These are phyloP conservation scores for Calonectria multiphialidica DNA, from an alignment of 2,329 filamentous ascomycete species.

Conservation along the genomic window DNA sequence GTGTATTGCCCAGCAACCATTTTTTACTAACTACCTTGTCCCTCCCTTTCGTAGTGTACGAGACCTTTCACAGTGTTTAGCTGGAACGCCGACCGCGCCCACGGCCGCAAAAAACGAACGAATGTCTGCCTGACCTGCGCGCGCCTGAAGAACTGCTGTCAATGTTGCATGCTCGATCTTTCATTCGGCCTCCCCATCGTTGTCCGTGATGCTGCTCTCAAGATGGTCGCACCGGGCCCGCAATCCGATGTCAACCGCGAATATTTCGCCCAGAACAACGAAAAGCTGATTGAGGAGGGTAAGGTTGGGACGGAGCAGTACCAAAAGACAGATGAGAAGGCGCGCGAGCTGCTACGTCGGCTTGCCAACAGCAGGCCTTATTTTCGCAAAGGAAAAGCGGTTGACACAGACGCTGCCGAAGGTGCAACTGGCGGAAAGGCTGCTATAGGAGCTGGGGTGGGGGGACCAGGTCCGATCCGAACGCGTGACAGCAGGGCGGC, in stretches of 20 bases:
- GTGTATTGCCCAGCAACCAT: constrained; percentile 1
- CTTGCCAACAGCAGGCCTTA: constrained; percentile 95
- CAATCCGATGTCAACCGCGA: constrained; percentile 94
- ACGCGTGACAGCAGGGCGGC: constrained; percentile 75
- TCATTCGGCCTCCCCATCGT: constrained; percentile 96
- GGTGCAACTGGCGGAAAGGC: constrained; percentile 58
- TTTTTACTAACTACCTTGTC: constrained; percentile 15
- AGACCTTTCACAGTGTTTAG: constrained; percentile 95
- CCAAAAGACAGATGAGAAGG: constrained; percentile 97
- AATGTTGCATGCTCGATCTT: constrained; percentile 98
- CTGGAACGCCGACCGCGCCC: constrained; percentile 92
- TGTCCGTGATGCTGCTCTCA: constrained; percentile 93
- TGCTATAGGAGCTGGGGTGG: constrained; percentile 67
- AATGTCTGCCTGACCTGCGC: constrained; percentile 98
- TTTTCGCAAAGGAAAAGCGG: constrained; percentile 85
- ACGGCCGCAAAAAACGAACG: constrained; percentile 89
- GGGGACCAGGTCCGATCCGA: constrained; percentile 82
- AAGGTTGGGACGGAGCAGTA: constrained; percentile 88
- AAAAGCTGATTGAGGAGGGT: constrained; percentile 94
- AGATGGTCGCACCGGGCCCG: constrained; percentile 96
- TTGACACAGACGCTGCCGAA: constrained; percentile 67
- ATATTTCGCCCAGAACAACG: constrained; percentile 98
- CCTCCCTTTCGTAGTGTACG: constrained; percentile 70
- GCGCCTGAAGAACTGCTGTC: constrained; percentile 97
- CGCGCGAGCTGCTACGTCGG: constrained; percentile 84